Percentiles rank a stretch among this genome's conserved stretches.
Evolutionary conservation across 768 basidiomycete species (phyloP).

Genomic region (Boletus reticuloceps): DNA sequence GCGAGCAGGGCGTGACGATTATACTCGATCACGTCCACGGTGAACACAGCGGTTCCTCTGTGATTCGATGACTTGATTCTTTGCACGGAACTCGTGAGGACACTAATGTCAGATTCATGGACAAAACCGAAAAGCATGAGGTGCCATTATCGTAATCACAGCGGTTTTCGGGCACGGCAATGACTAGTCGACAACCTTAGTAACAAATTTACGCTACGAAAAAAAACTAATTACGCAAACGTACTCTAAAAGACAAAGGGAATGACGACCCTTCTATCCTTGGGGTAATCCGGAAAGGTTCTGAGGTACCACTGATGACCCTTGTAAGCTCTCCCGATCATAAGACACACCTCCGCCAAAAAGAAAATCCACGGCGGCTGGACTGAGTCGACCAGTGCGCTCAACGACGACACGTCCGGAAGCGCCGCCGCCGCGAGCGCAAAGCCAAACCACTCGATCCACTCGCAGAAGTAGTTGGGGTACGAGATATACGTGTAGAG

Average conservation of each 20-base stretch:
- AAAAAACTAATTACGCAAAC: not conserved
- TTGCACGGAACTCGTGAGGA: not conserved
- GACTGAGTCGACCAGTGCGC: constrained; percentile 42
- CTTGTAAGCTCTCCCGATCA: constrained; percentile 78
- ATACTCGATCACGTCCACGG: too few relatives aligned
- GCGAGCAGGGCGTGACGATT: too few relatives aligned
- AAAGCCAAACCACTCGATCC: constrained; percentile 92
- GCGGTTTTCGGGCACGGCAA: too few relatives aligned
- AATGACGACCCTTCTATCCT: constrained; percentile 72
- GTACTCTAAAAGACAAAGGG: constrained; percentile 62
- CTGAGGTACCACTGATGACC: constrained; percentile 85
- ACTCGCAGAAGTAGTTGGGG: constrained; percentile 94
- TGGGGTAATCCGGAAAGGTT: constrained; percentile 81
- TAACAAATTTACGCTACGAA: not conserved
- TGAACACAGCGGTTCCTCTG: not conserved
- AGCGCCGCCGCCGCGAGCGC: constrained; percentile 68
- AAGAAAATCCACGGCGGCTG: constrained; percentile 82
- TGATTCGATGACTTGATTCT: not conserved
- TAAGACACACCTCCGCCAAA: constrained; percentile 63
- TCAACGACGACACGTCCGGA: constrained; percentile 33
- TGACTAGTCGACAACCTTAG: too few relatives aligned
- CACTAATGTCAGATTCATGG: too few relatives aligned
- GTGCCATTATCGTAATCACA: too few relatives aligned
- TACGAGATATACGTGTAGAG: constrained; percentile 80
- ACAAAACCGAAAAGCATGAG: too few relatives aligned